Evolutionary conservation across 345 rosid genomes (phyloP).

Genomic region (Turritis glabra): DNA sequence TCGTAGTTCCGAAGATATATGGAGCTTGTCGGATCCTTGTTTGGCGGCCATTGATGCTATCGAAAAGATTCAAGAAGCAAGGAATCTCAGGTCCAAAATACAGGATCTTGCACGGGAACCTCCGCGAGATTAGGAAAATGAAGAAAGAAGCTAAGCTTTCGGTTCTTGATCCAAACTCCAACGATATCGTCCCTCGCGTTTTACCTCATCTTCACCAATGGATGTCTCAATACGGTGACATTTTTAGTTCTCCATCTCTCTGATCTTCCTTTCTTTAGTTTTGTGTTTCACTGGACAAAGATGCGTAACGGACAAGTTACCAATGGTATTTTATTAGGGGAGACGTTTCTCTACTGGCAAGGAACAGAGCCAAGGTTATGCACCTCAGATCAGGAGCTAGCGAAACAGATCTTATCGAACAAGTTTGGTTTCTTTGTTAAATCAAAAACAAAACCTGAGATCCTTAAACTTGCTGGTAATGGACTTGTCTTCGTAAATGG

Average conservation of each 20-base stretch:
- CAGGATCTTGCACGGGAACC: conserved; percentile 27
- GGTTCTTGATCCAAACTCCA: conserved; percentile 31
- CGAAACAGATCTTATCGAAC: conserved; percentile 45
- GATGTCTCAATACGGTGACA: conserved; percentile 31
- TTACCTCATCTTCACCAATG: conserved; percentile 30
- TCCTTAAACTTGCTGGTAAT: conserved; percentile 37
- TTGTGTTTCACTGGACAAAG: not conserved
- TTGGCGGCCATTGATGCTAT: conserved; percentile 21
- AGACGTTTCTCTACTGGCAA: conserved; percentile 49
- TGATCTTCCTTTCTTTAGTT: not conserved
- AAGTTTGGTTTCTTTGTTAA: conserved; percentile 45
- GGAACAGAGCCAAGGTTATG: conserved; percentile 46
- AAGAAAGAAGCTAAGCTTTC: conserved; percentile 29
- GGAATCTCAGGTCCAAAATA: conserved; percentile 37
- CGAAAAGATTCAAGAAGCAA: conserved; percentile 36
- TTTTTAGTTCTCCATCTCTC: not conserved
- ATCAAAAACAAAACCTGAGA: conserved; percentile 27
- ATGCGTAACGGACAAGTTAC: conserved; percentile 11
- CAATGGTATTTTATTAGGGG: conserved; percentile 36
- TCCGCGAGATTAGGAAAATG: conserved; percentile 16
- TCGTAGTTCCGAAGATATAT: conserved; percentile 23
- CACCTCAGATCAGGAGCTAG: conserved; percentile 45
- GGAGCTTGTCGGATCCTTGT: conserved; percentile 29
- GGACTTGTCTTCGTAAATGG: conserved; percentile 45
- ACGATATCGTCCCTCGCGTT: conserved; percentile 29